Conservation (phyloP, 805 yeast genomes). For the Maudiozyma serrabonitensis region DNA sequence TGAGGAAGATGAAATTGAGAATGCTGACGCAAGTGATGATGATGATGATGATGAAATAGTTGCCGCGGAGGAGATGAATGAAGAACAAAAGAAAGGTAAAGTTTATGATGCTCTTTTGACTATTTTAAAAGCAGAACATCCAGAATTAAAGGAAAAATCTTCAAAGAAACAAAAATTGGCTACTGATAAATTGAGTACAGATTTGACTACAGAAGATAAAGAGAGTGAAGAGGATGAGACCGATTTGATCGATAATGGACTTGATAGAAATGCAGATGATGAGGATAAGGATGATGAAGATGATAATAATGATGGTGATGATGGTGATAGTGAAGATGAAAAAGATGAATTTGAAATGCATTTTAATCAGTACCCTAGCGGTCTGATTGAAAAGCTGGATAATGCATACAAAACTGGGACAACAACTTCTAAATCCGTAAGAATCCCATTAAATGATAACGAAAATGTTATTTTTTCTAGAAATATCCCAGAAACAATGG, state of each 20-base stretch:
- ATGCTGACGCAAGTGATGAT: constrained; percentile 6
- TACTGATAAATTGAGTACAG: constrained; percentile 16
- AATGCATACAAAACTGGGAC: constrained; percentile 25
- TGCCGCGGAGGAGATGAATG: constrained; percentile 21
- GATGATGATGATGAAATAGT: constrained; percentile 5
- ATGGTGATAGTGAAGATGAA: constrained; percentile 30
- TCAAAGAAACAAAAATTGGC: constrained; percentile 6
- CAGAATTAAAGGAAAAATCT: constrained; percentile 14
- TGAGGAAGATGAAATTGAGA: background rate
- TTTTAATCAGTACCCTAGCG: constrained; percentile 42
- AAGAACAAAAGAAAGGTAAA: constrained; percentile 29
- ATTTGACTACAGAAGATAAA: constrained; percentile 8
- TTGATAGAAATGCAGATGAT: constrained; percentile 22
- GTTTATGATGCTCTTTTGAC: constrained; percentile 64
- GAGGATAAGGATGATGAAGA: constrained; percentile 16
- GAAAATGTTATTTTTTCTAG: constrained; percentile 19
- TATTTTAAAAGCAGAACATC: constrained; percentile 42
- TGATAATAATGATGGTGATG: constrained; percentile 15
- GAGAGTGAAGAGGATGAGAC: constrained; percentile 20
- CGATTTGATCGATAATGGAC: constrained; percentile 24
- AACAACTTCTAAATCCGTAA: constrained; percentile 19
- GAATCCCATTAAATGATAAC: constrained; percentile 9
- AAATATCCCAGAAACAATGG: constrained; percentile 6
- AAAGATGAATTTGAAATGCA: constrained; percentile 73
- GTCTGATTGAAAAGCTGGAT: constrained; percentile 31